Conservation (phyloP, 192 early-diverging fungal genomes). For the Spinellus fusiger region DNA sequence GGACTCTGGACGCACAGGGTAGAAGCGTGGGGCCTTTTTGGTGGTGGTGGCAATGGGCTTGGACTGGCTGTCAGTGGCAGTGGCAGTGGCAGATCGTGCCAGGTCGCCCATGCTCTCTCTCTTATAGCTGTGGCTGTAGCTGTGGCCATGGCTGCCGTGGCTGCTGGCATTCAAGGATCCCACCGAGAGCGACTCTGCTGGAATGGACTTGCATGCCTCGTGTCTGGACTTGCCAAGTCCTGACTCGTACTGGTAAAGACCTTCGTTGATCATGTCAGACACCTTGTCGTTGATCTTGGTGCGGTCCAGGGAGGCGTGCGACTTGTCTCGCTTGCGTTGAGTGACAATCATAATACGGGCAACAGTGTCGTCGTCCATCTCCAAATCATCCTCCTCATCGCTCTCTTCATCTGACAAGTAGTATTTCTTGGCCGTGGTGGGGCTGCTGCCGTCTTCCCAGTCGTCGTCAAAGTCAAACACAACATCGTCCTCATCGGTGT, state of each 20-base stretch:
- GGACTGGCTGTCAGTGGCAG: neutral
- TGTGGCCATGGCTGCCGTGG: too few species aligned
- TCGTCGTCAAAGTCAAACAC: slow-evolving; percentile 81
- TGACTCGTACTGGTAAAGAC: slow-evolving; percentile 83
- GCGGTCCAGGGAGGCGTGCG: slow-evolving; percentile 73
- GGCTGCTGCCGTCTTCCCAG: slow-evolving; percentile 47
- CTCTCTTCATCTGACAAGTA: slow-evolving; percentile 42
- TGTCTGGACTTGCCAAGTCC: slow-evolving; percentile 38
- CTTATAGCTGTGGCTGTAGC: too few species aligned
- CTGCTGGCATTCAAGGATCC: slow-evolving; percentile 51
- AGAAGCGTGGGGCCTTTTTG: slow-evolving; percentile 41
- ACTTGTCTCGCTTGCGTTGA: slow-evolving; percentile 63
- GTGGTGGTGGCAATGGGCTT: neutral
- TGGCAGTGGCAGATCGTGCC: too few species aligned
- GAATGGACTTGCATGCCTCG: slow-evolving; percentile 47
- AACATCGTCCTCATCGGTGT: slow-evolving; percentile 51
- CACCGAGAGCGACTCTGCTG: too few species aligned
- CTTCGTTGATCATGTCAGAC: slow-evolving; percentile 92
- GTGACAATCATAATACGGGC: slow-evolving; percentile 90
- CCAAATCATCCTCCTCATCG: slow-evolving; percentile 71
- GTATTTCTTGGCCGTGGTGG: slow-evolving; percentile 43
- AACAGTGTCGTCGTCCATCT: slow-evolving; percentile 87
- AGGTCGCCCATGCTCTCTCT: too few species aligned
- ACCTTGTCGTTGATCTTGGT: slow-evolving; percentile 74
- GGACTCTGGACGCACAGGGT: slow-evolving; percentile 39